Base-by-base conservation (phyloP, 192 early-diverging fungal species). In the Haplosporangium gracile region DNA sequence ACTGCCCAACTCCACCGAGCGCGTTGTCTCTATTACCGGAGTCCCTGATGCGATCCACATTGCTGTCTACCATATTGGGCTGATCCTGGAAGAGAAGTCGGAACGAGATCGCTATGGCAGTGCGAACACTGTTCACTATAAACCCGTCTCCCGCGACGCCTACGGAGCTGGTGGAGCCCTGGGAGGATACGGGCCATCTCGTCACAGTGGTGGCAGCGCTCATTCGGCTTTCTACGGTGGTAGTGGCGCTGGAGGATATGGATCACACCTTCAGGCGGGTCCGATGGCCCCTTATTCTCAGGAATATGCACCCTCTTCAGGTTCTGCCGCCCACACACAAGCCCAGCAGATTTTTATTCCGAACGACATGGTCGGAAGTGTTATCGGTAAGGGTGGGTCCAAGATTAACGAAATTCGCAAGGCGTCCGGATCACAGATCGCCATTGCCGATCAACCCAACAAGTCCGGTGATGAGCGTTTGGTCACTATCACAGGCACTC, bases 311-410 rank as follows among this genome's bases (percentile, higher is more conserved):
- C 69, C 6, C 9, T 32, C 34, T 49, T 69, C 38, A 45, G 71
- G 71, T 29, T 20, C 42, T 49, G 76, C 68, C 40, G 72, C 79
- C 32, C 76, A 72, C 34, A 83, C 89, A 15, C 90, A 91, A 72
- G 82, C 90, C 18, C 91, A 91, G 70, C 91, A 91, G 69, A 91
- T 93, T 47, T 89, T 91, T 65, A 92, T 93, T 72, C 92, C 92
- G 22, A 90, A 91, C 65, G 92, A 93, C 53, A 90, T 93, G 88
- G 92, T 93, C 49, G 98, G 98, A 20, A 95, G 96, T 78, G 96
- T 99, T 77, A 99, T 99, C 90, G 98, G 98, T 77, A 97, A 97
- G 85, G 93, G 93, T 29, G 97, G 97, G 29, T 89, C 89, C 68
- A 94, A 94, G 74, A 94, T 95, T 79, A 93, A 94, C 75, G 95